phyloP scores from a whole-genome alignment of 208 protist genomes.

The Angomonas deanei region DNA sequence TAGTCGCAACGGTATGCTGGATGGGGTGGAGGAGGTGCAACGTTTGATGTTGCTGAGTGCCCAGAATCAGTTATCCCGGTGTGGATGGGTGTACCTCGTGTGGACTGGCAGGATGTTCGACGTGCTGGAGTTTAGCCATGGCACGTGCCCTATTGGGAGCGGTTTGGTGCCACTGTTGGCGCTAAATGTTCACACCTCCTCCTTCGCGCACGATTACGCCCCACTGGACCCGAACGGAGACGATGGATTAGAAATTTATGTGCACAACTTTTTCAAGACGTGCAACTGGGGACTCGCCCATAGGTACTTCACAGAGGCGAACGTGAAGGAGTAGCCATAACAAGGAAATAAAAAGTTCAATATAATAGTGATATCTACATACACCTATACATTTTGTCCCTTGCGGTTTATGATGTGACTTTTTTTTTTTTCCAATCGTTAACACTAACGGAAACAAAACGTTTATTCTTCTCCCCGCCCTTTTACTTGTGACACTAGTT shows the following conservation, averaged over 20 bases:
- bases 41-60: constrained; percentile 39
- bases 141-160: constrained; percentile 65
- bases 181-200: constrained; percentile 69
- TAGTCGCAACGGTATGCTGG: constrained; percentile 41
- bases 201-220: constrained; percentile 58
- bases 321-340: background rate
- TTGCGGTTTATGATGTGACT: too few relatives aligned
- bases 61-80: constrained; percentile 51
- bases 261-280: constrained; percentile 82
- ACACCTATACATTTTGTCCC: too few relatives aligned
- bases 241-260: constrained; percentile 48
- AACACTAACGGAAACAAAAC: too few relatives aligned
- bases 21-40: constrained; percentile 59
- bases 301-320: constrained; percentile 44
- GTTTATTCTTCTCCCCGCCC: too few relatives aligned
- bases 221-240: background rate
- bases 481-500: background rate
- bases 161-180: constrained; percentile 71
- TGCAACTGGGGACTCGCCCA: constrained; percentile 78
- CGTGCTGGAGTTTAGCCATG: constrained; percentile 70
- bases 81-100: constrained; percentile 82
- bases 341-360: background rate
- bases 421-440: too few relatives aligned
- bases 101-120: constrained; percentile 81
- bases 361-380: too few relatives aligned